Base-by-base conservation (phyloP, 148 eudicot genomes). In the Simmondsia chinensis region DNA sequence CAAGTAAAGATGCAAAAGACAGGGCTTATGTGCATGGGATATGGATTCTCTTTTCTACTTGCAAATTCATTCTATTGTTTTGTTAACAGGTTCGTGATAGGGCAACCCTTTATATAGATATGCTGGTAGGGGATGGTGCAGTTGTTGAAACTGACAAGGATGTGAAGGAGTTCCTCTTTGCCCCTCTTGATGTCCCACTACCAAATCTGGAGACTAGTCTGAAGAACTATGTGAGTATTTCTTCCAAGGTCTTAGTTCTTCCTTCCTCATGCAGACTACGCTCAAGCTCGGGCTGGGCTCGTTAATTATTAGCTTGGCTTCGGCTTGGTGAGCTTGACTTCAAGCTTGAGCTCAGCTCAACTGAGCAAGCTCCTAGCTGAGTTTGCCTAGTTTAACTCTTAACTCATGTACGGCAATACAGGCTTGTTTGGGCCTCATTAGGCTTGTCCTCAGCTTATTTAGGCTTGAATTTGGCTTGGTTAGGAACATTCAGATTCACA, bases 81-180 rank as follows among this genome's bases (percentile, higher is more conserved):
- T 36, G n/a, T 61, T 39, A 45, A 43, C 72, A 91, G 99, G 99
- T 91, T 53, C 94, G 99, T 58, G 99, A 91, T 50, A 76, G 99
- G 76, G 99, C 99, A 22, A 91, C 99, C 6, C 83, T 89, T 18
- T 89, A 89, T 61, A 64, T 89, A 69, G 71, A 72, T 45, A 84
- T 65, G 31, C 80, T 89, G 59, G 94, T 72, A 53, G 97, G 87
- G 25, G 86, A 85, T 61, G 89, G 83, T 48, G 70, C 68, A 50
- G 76, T 74, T 24, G 69, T 73, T 72, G 97, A 89, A 76, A 79
- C 93, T 48, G 95, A 79, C 45, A 52, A 77, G 59, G 83, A 74
- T 54, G 77, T 71, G 45, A 79, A 79, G 65, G 89, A 86, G 32
- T 91, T 85, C 59, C 74, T 91, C 42, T 91, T 91, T 66, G 99